Conservation (phyloP, 139 green algal species). For the Chlamydomonas sphaeroides region DNA sequence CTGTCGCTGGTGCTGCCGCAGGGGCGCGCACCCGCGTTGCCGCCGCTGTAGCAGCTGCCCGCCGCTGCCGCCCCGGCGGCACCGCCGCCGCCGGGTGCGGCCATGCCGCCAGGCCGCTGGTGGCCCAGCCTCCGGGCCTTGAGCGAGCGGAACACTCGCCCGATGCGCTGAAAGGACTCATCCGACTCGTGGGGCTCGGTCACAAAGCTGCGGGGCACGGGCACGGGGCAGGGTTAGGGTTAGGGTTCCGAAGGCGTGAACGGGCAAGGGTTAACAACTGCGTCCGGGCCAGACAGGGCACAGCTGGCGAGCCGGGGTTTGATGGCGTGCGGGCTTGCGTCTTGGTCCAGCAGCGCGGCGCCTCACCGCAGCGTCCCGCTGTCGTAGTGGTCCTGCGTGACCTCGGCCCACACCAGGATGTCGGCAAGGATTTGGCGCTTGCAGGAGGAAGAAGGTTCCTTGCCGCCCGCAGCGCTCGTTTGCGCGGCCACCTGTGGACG, state of each 20-base stretch:
- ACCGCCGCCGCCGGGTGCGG: too few species aligned
- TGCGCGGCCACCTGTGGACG: background rate
- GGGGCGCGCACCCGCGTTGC: too few species aligned
- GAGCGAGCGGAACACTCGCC: conserved; percentile 41
- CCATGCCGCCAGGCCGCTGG: too few species aligned
- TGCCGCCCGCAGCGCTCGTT: background rate
- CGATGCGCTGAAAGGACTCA: conserved; percentile 59
- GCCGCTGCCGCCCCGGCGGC: too few species aligned
- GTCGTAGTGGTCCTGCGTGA: conserved; percentile 64
- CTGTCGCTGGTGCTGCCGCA: too few species aligned
- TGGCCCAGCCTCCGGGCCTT: conserved; percentile 14
- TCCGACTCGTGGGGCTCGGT: conserved; percentile 53
- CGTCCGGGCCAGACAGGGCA: too few species aligned
- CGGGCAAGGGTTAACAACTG: background rate
- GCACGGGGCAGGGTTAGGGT: too few species aligned
- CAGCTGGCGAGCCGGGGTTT: too few species aligned
- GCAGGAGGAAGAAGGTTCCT: background rate
- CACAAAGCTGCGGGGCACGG: conserved; percentile 37
- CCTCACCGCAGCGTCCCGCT: conserved; percentile 44
- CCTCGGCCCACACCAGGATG: conserved; percentile 68
- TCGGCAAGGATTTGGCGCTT: conserved; percentile 65
- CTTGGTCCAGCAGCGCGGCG: too few species aligned
- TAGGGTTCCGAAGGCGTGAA: background rate
- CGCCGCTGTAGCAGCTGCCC: too few species aligned
- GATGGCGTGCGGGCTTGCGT: too few species aligned